These are phyloP conservation scores for Trichomonas vaginalis DNA, from an alignment of 208 protist genomes.

Conservation along the genomic window DNA sequence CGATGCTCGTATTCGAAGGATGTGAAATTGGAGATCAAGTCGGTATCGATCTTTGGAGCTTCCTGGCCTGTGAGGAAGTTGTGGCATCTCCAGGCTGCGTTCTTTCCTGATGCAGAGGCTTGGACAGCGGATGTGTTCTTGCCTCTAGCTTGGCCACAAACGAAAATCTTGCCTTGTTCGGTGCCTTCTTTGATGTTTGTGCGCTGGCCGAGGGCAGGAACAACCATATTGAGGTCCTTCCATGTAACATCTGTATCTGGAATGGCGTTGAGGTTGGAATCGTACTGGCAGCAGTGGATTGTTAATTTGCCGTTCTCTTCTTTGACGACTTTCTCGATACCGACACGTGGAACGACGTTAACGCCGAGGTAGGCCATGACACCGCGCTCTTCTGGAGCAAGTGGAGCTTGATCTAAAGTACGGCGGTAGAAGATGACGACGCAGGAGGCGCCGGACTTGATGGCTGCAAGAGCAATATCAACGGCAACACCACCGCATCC, in stretches of 20 bases:
- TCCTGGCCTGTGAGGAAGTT: neutral
- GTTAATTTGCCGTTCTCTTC: neutral
- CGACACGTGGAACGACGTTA: neutral
- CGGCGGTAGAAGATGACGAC: neutral
- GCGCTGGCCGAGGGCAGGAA: neutral
- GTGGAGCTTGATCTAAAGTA: neutral
- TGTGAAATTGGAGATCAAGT: neutral
- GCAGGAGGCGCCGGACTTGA: neutral
- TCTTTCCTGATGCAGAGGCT: neutral
- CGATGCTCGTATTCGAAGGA: neutral
- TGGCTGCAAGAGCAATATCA: neutral
- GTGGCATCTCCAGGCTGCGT: neutral
- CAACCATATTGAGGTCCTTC: neutral
- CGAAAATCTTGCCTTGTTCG: neutral
- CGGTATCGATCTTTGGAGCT: neutral
- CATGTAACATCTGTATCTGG: neutral
- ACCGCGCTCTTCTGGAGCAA: neutral
- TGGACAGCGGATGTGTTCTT: neutral
- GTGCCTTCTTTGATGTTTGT: neutral
- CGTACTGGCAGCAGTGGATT: neutral
- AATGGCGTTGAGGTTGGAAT: neutral
- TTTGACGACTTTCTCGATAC: neutral
- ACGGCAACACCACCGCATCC: neutral
- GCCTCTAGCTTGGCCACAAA: neutral
- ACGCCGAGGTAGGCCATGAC: neutral